These are phyloP conservation scores for Senecio squalidus DNA, from an alignment of 140 eudicot genomes.

Conservation along the genomic window DNA sequence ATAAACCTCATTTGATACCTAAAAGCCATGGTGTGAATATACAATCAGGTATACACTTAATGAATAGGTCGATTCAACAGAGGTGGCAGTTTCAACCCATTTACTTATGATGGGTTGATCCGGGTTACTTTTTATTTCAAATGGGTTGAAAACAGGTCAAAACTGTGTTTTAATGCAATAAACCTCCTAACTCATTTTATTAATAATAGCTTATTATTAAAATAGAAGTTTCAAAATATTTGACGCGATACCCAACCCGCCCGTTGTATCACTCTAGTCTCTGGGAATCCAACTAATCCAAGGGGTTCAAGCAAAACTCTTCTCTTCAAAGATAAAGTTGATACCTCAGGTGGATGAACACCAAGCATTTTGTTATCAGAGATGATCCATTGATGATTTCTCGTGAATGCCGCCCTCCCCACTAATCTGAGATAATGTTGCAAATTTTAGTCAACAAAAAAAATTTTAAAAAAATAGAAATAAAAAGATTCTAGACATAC, in stretches of 20 bases:
- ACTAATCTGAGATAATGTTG: conserved; percentile 50
- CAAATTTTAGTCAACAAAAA: conserved; percentile 2
- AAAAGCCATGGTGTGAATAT: conserved; percentile 11
- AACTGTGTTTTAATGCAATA: neutral
- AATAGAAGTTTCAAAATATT: neutral
- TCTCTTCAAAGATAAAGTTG: neutral
- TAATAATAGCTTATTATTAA: neutral
- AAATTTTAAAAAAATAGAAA: neutral
- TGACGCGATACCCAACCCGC: neutral
- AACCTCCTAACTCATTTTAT: neutral
- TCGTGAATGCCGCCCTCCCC: conserved; percentile 88
- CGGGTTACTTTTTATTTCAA: neutral
- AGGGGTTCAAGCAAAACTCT: neutral
- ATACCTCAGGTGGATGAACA: conserved; percentile 87
- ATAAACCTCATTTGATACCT: conserved; percentile 68
- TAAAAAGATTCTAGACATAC: conserved; percentile 19
- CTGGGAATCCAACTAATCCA: neutral
- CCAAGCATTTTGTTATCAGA: conserved; percentile 40
- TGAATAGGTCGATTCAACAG: neutral
- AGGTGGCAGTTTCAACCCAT: neutral
- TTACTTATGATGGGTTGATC: neutral
- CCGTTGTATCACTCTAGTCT: neutral
- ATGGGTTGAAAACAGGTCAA: neutral
- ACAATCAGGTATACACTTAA: conserved; percentile 10
- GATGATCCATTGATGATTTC: conserved; percentile 79